phyloP scores from a whole-genome alignment of 306 rosid genomes.

The Quercus berberidifolia region DNA sequence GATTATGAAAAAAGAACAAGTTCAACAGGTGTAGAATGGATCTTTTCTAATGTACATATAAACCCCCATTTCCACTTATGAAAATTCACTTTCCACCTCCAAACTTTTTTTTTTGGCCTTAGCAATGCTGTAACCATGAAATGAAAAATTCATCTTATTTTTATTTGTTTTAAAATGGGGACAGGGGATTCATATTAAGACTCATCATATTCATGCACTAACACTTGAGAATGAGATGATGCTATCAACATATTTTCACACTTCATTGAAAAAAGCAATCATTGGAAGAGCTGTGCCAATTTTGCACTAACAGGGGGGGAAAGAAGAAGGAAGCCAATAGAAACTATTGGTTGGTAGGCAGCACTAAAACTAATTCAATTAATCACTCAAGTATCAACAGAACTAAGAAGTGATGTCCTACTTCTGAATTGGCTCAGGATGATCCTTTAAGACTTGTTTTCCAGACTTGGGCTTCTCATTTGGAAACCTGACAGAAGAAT shows the following conservation, averaged over 20 bases:
- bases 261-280: background rate
- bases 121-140: background rate
- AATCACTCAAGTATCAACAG: background rate
- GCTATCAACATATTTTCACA: background rate
- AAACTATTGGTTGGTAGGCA: background rate
- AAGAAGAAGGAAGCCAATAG: background rate
- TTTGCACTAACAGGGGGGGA: background rate
- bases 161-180: background rate
- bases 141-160: too few relatives aligned
- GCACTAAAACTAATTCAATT: background rate
- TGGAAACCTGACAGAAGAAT: constrained; percentile 62
- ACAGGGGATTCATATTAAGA: background rate
- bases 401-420: constrained; percentile 7
- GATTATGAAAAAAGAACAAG: too few relatives aligned
- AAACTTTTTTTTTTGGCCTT: too few relatives aligned
- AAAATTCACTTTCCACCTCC: too few relatives aligned
- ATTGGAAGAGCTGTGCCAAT: background rate
- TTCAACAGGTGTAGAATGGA: too few relatives aligned
- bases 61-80: too few relatives aligned
- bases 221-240: background rate
- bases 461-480: constrained; percentile 47
- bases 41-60: too few relatives aligned
- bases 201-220: background rate
- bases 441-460: constrained; percentile 28
- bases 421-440: constrained; percentile 22